phyloP scores from a whole-genome alignment of 2,329 filamentous ascomycete genomes.

The Cordyceps tenuipes region DNA sequence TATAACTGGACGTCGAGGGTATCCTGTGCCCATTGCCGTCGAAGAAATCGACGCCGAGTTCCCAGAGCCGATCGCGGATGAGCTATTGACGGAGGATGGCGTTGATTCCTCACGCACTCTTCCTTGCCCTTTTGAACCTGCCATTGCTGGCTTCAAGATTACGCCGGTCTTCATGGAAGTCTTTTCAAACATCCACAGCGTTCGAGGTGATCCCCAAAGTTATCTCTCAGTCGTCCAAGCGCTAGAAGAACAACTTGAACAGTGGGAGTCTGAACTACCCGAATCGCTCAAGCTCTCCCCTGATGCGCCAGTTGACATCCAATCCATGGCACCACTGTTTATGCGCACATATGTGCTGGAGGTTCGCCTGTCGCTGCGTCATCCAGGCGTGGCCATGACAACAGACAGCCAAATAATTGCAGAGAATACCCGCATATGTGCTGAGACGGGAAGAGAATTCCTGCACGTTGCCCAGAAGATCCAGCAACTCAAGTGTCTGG shows the following conservation, averaged over 20 bases:
- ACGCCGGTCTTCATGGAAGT: slow-evolving; percentile 63
- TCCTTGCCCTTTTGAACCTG: slow-evolving; percentile 61
- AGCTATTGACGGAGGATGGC: slow-evolving; percentile 56
- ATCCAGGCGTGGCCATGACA: slow-evolving; percentile 52
- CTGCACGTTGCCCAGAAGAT: slow-evolving; percentile 52
- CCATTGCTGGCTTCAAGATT: slow-evolving; percentile 56
- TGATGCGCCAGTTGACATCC: slow-evolving; percentile 30
- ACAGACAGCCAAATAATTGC: slow-evolving; percentile 47
- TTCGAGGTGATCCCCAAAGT: slow-evolving; percentile 50
- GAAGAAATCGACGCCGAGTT: slow-evolving; percentile 75
- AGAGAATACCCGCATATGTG: slow-evolving; percentile 57
- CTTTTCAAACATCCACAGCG: slow-evolving; percentile 67
- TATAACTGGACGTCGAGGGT: slow-evolving; percentile 67
- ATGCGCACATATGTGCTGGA: slow-evolving; percentile 47
- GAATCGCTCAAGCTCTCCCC: slow-evolving; percentile 45
- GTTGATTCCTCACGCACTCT: slow-evolving; percentile 45
- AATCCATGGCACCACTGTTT: slow-evolving; percentile 46
- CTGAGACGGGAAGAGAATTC: slow-evolving; percentile 57
- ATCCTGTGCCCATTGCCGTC: slow-evolving; percentile 64
- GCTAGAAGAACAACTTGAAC: slow-evolving; percentile 55
- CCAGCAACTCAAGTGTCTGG: slow-evolving; percentile 56
- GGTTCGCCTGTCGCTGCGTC: slow-evolving; percentile 50
- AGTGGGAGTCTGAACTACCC: slow-evolving; percentile 58
- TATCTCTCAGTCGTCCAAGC: slow-evolving; percentile 57
- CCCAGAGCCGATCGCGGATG: slow-evolving; percentile 63